Base-by-base conservation (phyloP, 352 stramenopile species). In the Phytophthora pseudosyringae region DNA sequence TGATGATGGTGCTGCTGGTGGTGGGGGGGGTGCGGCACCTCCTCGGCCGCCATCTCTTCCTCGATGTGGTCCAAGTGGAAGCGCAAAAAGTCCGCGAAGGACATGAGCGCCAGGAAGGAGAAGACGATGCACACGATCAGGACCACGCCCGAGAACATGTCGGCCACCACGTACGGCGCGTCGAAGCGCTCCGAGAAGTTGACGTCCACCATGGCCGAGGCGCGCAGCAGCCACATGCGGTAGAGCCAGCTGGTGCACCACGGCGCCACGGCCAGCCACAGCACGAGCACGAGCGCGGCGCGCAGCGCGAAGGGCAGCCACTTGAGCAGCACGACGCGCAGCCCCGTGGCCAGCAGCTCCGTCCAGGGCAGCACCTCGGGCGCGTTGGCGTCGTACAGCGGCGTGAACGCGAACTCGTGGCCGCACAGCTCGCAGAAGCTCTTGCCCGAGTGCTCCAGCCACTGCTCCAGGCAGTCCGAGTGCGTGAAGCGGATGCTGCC, bases 51-150 rank as follows among this genome's bases (percentile, higher is more conserved):
- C 9, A 73, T 61, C 5, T 75, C 71, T 36, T 94, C 85, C 16
- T 94, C 87, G 26, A 91, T 89, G 49, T 96, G 73, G 62, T 97
- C 89, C 69, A 96, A 80, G 51, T 97, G 87, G 75, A 97, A 97
- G 54, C 93, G 78, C 54, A 97, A 71, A 61, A 98, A 98, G 59
- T 97, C 93, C 5, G 89, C 86, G 67, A 97, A 97, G 38, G 91
- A 98, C 94, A 98, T 98, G 21, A 98, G 72, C 63, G 88, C 90
- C 29, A 98, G 75, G 73, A 98, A 98, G 47, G 88, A 97, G 59
- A 98, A 95, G 8, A 98, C 88, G 62, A 98, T 95, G 49, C 89
- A 89, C 21, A 97, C 79, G 39, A 95, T 89, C 53, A 98, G 76
- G 18, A 98, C 81, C 3, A 94, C 84, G 29, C 95, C 95, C 5